These are phyloP conservation scores for Yamadazyma laniorum DNA, from an alignment of 805 yeast species.

Conservation along the genomic window DNA sequence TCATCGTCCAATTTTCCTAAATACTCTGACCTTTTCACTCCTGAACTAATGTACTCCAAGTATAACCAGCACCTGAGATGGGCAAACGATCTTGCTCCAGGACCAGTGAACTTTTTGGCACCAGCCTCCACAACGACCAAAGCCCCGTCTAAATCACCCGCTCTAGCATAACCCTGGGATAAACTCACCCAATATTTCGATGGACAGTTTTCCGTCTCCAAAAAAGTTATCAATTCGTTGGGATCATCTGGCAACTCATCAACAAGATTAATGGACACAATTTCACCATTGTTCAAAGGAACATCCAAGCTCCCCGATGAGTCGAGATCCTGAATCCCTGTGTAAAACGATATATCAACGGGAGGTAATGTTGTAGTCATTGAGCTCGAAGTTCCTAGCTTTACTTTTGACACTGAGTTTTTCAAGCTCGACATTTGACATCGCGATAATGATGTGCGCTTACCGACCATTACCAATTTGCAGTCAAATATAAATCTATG, in stretches of 20 bases:
- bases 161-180: conserved; percentile 75
- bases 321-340: conserved; percentile 31
- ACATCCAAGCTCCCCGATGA: conserved; percentile 49
- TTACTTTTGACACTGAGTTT: conserved; percentile 4
- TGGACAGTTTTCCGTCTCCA: conserved; percentile 77
- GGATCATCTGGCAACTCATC: conserved; percentile 90
- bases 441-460: conserved; percentile 4
- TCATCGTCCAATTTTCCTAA: conserved; percentile 15
- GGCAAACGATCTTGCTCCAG: conserved; percentile 54
- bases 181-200: conserved; percentile 81
- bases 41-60: conserved; percentile 36
- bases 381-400: background rate
- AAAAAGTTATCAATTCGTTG: conserved; percentile 69
- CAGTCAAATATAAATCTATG: no score
- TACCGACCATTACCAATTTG: no score
- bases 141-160: conserved; percentile 59
- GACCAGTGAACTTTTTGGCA: conserved; percentile 29
- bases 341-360: conserved; percentile 32
- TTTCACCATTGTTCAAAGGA: conserved; percentile 74
- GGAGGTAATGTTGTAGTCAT: conserved; percentile 7
- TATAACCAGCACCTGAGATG: conserved; percentile 73
- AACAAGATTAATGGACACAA: conserved; percentile 77
- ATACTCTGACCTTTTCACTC: conserved; percentile 24
- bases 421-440: conserved; percentile 10
- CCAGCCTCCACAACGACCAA: conserved; percentile 62